Percentiles rank a stretch among this genome's conserved stretches.
Evolutionary conservation across 306 rosid genomes (phyloP).

Genomic region (Cicer judaicum): DNA sequence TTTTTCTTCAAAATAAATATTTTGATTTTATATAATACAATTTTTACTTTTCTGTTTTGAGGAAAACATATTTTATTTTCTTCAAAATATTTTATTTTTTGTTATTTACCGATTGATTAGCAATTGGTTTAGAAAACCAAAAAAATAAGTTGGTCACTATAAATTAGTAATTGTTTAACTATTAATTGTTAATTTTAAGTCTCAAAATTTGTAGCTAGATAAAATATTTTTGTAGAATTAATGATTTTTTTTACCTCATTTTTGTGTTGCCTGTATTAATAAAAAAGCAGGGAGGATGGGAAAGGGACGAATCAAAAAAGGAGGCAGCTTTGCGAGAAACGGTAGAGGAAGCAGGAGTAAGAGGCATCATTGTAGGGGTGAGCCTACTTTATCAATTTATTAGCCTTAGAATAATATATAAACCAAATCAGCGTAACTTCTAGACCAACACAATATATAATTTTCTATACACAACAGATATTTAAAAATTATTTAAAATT

Average conservation of each 20-base stretch:
- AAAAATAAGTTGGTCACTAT: too few species aligned
- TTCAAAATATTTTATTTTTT: too few species aligned
- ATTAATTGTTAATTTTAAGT: neutral
- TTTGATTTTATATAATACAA: neutral
- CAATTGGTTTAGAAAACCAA: too few species aligned
- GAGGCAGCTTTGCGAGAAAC: slow-evolving; percentile 86
- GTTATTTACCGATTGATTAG: too few species aligned
- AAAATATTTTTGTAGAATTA: neutral
- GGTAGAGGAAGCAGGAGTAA: slow-evolving; percentile 87
- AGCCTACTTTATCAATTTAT: neutral
- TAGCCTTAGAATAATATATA: neutral
- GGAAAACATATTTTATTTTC: too few species aligned
- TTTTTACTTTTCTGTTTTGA: neutral
- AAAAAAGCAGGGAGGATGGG: slow-evolving; percentile 85
- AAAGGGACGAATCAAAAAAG: slow-evolving; percentile 76
- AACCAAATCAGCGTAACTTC: neutral
- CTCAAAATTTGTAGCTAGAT: neutral
- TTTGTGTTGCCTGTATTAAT: neutral
- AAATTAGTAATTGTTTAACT: too few species aligned
- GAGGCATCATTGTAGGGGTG: slow-evolving; percentile 70
- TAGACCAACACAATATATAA: too few species aligned
- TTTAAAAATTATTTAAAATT: too few species aligned
- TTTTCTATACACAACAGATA: too few species aligned
- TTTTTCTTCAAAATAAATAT: too few species aligned
- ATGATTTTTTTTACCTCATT: neutral